A percentile compares a stretch with the other conserved stretches of the same genome.
These are phyloP conservation scores for Pleurotus sapidus DNA, from an alignment of 768 basidiomycete species.

Conservation along the genomic window DNA sequence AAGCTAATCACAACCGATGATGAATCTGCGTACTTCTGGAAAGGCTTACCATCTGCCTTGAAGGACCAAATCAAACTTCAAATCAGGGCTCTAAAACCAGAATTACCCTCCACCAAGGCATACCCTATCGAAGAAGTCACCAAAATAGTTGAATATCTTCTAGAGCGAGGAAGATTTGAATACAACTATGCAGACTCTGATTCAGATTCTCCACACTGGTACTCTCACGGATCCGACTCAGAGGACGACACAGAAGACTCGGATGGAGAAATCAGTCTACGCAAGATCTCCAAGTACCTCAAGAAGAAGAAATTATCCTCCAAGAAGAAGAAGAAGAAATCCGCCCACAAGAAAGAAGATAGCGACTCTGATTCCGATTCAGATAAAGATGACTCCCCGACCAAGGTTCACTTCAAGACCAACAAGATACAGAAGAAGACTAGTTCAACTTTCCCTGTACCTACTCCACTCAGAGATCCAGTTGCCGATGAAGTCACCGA, in stretches of 20 bases:
- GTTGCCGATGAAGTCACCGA: not conserved
- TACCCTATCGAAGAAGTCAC: slow-evolving; percentile 1
- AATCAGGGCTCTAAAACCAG: not conserved
- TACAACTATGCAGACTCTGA: slow-evolving; percentile 7
- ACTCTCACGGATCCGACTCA: too few species aligned
- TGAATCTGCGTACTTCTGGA: slow-evolving; percentile 12
- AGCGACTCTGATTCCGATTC: not conserved
- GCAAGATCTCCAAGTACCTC: too few species aligned
- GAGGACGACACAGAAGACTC: too few species aligned
- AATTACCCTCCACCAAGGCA: not conserved
- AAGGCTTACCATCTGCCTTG: slow-evolving; percentile 5
- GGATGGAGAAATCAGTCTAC: too few species aligned
- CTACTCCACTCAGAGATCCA: not conserved
- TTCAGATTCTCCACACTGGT: slow-evolving; percentile 5
- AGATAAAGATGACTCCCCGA: not conserved
- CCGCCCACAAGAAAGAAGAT: not conserved
- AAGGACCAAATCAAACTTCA: not conserved
- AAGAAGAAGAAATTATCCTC: too few species aligned
- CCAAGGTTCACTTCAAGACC: not conserved
- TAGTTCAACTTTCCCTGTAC: not conserved
- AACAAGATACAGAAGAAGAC: not conserved
- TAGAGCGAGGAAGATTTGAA: slow-evolving; percentile 6
- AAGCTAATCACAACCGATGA: slow-evolving; percentile 4
- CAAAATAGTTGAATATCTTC: not conserved
- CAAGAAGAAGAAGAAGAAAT: too few species aligned